A percentile compares a stretch with the other conserved stretches of the same genome.
These are phyloP conservation scores for Boeremia exigua DNA, from an alignment of 2,329 filamentous ascomycete genomes.

Conservation along the genomic window DNA sequence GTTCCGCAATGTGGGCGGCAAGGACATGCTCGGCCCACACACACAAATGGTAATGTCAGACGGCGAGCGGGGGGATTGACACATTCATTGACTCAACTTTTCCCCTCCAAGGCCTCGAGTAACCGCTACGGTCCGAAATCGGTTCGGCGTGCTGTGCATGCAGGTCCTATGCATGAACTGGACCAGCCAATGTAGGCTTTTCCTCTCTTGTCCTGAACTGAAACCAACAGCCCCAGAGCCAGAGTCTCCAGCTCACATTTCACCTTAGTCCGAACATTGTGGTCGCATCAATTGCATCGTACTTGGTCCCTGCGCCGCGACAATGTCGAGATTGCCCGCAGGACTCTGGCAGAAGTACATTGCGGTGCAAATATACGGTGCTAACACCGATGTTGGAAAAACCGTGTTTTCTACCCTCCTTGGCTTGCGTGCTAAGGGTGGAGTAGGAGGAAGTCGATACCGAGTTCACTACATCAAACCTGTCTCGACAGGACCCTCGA, in stretches of 20 bases:
- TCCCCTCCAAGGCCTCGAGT: constrained; percentile 13
- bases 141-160: constrained; percentile 16
- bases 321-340: constrained; percentile 59
- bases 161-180: constrained; percentile 9
- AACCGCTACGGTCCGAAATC: constrained; percentile 19
- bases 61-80: constrained; percentile 3
- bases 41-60: constrained; percentile 8
- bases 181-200: not conserved
- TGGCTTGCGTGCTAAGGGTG: constrained; percentile 59
- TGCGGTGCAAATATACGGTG: constrained; percentile 78
- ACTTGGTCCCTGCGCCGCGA: constrained; percentile 3
- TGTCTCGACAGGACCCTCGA: constrained; percentile 74
- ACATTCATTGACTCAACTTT: constrained; percentile 10
- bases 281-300: constrained; percentile 6
- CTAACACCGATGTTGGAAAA: constrained; percentile 86
- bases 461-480: constrained; percentile 76
- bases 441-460: constrained; percentile 28
- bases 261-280: not conserved
- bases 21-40: not conserved
- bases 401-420: constrained; percentile 79
- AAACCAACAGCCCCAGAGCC: not conserved
- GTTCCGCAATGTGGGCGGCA: constrained; percentile 4
- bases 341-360: constrained; percentile 72
- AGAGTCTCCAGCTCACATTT: not conserved
- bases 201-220: not conserved